Conservation (phyloP, 306 rosid species). For the Prunus dulcis region DNA sequence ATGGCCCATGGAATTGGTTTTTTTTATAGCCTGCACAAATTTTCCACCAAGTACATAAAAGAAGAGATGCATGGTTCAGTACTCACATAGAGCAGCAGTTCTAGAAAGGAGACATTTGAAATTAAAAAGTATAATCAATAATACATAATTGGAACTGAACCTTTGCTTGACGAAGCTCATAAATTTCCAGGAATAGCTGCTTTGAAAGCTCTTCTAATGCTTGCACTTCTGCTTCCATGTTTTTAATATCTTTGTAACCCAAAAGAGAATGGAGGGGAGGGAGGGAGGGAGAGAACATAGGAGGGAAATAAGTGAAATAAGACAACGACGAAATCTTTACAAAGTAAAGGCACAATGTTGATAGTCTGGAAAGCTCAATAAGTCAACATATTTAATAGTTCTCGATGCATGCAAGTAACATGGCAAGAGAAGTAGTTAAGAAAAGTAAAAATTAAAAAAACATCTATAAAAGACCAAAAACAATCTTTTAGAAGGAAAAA, state of each 20-base stretch:
- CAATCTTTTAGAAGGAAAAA: not conserved
- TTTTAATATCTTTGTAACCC: constrained; percentile 57
- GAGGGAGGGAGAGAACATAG: not conserved
- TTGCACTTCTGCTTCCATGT: constrained; percentile 88
- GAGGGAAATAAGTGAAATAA: constrained; percentile 5
- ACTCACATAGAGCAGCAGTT: not conserved
- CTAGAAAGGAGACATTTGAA: not conserved
- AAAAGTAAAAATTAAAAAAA: not conserved
- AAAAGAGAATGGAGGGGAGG: not conserved
- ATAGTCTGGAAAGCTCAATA: not conserved
- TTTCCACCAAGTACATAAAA: not conserved
- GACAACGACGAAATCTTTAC: not conserved
- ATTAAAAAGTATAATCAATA: not conserved
- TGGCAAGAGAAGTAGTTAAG: not conserved
- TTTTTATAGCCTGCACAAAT: not conserved
- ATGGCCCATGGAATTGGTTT: not conserved
- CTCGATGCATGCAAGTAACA: not conserved
- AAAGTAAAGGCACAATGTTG: constrained; percentile 1
- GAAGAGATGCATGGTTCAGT: not conserved
- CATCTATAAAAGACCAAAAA: not conserved
- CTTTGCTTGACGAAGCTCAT: constrained; percentile 96
- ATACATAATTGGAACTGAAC: constrained; percentile 32
- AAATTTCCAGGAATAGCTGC: constrained; percentile 94
- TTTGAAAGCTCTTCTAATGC: constrained; percentile 94
- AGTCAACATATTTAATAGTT: not conserved